Base-by-base conservation (phyloP, 1,284 basidiomycete genomes). In the Phlebopus sp. region DNA sequence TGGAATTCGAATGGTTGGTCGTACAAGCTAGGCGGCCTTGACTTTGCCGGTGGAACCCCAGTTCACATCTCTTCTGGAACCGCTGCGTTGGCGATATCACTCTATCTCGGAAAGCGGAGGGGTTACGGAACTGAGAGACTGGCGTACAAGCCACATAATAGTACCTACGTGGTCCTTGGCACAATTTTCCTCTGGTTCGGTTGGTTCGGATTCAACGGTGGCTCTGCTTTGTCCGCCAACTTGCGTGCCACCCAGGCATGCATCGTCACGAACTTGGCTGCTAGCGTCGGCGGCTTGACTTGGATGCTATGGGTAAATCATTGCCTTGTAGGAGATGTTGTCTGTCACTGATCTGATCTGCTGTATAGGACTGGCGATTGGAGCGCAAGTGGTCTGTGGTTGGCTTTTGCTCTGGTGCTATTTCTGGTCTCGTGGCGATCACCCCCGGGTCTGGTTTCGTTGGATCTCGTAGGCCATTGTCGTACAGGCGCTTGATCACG, bases 161-260 rank as follows among this genome's bases (percentile, higher is more conserved):
- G 86, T 2, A 83, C 85, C 37, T 92, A 95, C 67, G 90, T 98
- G 56, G 77, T 97, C 45, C 75, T 99, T 47, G 95, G 95, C 44
- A 98, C 96, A 0, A 81, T 86, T 13, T 84, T 98, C 70, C 89
- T 98, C 49, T 98, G 94, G 95, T 94, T 97, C 61, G 95, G 94
- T 14, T 97, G 95, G 95, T 93, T 95, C 62, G 94, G 88, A 9
- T 91, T 90, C 76, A 95, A 95, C 71, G 92, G 92, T 36, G 90
- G 90, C 32, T 87, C 82, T 13, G 90, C 91, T 8, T 76, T 92
- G 50, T 78, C 81, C 30, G 92, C 92, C 55, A 96, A 96, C 73
- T 73, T 97, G 44, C 82, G 93, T 50, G 94, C 92, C 1, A 81
- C 87, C 32, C 82, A 90, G 70, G 93, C 94, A n/a, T 92, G 90